Conservation (phyloP, 371 early-diverging fungal species). For the Mortierella sp. region DNA sequence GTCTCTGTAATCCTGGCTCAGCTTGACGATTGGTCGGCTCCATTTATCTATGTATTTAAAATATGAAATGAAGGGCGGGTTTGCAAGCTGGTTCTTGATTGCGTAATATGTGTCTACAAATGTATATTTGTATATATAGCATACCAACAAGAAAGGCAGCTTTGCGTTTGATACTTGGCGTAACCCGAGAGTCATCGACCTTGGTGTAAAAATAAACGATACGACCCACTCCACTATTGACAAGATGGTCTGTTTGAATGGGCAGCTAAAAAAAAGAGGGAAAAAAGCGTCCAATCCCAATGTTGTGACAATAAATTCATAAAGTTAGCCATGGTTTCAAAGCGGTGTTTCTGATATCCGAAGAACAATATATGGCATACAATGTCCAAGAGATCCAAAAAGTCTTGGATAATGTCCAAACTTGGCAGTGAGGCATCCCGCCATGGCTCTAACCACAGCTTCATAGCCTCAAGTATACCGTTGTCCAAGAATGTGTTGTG, state of each 20-base stretch:
- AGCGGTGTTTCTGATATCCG: background rate
- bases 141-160: slow-evolving; percentile 86
- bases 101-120: too few relatives aligned
- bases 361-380: slow-evolving; percentile 50
- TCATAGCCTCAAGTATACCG: slow-evolving; percentile 88
- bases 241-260: slow-evolving; percentile 88
- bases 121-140: slow-evolving; percentile 16
- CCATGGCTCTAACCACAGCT: slow-evolving; percentile 97
- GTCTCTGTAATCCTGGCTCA: slow-evolving; percentile 85
- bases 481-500: slow-evolving; percentile 87
- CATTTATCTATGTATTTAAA: slow-evolving; percentile 71
- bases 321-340: background rate
- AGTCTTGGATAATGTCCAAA: slow-evolving; percentile 89
- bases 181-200: slow-evolving; percentile 80
- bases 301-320: background rate
- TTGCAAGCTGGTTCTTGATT: too few relatives aligned
- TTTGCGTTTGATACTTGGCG: slow-evolving; percentile 76
- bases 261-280: slow-evolving; percentile 64
- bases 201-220: slow-evolving; percentile 96
- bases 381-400: slow-evolving; percentile 83
- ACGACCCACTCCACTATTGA: slow-evolving; percentile 89
- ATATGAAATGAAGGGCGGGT: background rate
- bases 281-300: too few relatives aligned
- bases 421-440: slow-evolving; percentile 96
- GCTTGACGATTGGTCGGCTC: slow-evolving; percentile 88